These are phyloP conservation scores for Oryza meridionalis DNA, from an alignment of 176 grass and related monocot genomes.

Conservation along the genomic window DNA sequence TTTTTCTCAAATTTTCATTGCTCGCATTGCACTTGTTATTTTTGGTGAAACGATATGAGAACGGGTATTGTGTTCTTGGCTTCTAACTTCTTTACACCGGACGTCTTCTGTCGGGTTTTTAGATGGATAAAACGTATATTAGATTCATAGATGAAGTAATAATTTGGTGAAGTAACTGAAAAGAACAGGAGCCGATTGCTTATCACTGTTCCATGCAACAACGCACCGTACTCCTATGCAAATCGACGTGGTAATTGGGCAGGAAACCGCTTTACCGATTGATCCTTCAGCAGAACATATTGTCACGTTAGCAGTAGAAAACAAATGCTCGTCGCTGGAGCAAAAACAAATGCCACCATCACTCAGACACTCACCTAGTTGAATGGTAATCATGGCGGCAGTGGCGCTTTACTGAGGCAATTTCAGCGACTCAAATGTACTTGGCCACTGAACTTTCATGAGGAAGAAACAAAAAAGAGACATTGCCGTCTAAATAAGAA, in stretches of 20 bases:
- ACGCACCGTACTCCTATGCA: too few relatives aligned
- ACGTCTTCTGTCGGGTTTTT: too few relatives aligned
- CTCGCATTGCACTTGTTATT: too few relatives aligned
- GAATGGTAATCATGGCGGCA: constrained; percentile 1
- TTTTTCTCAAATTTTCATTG: background rate
- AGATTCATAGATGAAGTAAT: too few relatives aligned
- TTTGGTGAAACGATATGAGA: too few relatives aligned
- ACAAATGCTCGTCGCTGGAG: background rate
- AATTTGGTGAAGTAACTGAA: too few relatives aligned
- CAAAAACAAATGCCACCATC: background rate
- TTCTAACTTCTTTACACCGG: too few relatives aligned
- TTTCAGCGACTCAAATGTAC: constrained; percentile 13
- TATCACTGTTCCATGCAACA: too few relatives aligned
- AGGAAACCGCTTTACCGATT: background rate
- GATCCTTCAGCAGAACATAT: background rate
- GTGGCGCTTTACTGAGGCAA: constrained; percentile 10
- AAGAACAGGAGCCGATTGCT: too few relatives aligned
- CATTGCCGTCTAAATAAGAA: background rate
- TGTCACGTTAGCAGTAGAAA: background rate
- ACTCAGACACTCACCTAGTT: background rate
- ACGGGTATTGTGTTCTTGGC: too few relatives aligned
- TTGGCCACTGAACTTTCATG: background rate
- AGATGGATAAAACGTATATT: too few relatives aligned
- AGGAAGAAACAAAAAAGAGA: background rate
- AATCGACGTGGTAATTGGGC: too few relatives aligned